phyloP scores from a whole-genome alignment of 2,329 filamentous ascomycete genomes.

The Fusarium sp. region DNA sequence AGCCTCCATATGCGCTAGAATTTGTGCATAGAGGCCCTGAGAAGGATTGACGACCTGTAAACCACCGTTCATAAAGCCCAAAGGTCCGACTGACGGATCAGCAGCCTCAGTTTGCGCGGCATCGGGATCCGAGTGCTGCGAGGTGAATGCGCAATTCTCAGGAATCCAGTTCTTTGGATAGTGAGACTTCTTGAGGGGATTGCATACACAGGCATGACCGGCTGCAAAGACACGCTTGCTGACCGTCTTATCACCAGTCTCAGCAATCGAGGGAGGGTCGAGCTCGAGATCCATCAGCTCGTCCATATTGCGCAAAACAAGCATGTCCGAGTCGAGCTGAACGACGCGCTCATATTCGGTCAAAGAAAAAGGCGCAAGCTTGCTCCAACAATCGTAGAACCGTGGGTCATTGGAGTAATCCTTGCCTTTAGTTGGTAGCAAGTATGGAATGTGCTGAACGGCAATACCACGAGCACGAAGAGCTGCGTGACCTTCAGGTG shows the following conservation, averaged over 20 bases:
- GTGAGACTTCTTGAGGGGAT: slow-evolving; percentile 79
- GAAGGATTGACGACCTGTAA: slow-evolving; percentile 67
- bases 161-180: slow-evolving; percentile 78
- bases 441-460: slow-evolving; percentile 74
- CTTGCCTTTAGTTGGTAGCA: slow-evolving; percentile 71
- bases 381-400: slow-evolving; percentile 92
- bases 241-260: slow-evolving; percentile 18
- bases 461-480: slow-evolving; percentile 76
- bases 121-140: slow-evolving; percentile 59
- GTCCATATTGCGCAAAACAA: slow-evolving; percentile 86
- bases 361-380: slow-evolving; percentile 81
- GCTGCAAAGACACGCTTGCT: slow-evolving; percentile 79
- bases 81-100: slow-evolving; percentile 55
- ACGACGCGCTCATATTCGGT: slow-evolving; percentile 81
- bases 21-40: slow-evolving; percentile 57
- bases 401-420: slow-evolving; percentile 81
- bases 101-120: slow-evolving; percentile 57
- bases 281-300: slow-evolving; percentile 87
- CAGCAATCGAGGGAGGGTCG: slow-evolving; percentile 56
- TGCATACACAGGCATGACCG: slow-evolving; percentile 86
- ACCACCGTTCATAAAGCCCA: slow-evolving; percentile 61
- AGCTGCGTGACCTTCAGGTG: slow-evolving; percentile 71
- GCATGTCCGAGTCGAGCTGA: slow-evolving; percentile 89
- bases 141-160: slow-evolving; percentile 66
- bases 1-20: slow-evolving; percentile 60